Percentiles rank a stretch among this genome's conserved stretches.
These are phyloP conservation scores for Cicer judaicum DNA, from an alignment of 306 rosid genomes.

Conservation along the genomic window DNA sequence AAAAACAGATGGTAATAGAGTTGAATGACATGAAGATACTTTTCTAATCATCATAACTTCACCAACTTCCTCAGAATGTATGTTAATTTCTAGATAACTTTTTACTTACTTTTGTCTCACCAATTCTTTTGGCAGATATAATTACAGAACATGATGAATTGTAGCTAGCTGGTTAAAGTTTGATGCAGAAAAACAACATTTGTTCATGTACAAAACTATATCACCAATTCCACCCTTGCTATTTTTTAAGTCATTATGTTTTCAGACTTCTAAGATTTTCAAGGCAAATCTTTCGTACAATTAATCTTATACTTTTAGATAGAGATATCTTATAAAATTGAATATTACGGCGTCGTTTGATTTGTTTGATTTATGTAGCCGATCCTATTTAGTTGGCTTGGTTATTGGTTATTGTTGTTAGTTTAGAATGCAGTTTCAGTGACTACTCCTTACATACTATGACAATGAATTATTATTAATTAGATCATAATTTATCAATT, in stretches of 20 bases:
- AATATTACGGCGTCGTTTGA: too few species aligned
- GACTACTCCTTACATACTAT: too few species aligned
- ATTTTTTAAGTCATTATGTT: background rate
- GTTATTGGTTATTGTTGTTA: too few species aligned
- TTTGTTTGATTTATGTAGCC: too few species aligned
- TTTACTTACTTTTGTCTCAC: conserved; percentile 24
- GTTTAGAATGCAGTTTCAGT: background rate
- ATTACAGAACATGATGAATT: conserved; percentile 72
- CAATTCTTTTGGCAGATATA: conserved; percentile 57
- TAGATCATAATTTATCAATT: background rate
- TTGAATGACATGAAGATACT: conserved; percentile 7
- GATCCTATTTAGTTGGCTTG: too few species aligned
- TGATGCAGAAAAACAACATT: conserved; percentile 16
- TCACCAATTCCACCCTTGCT: background rate
- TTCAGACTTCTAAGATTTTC: background rate
- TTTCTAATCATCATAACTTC: conserved; percentile 14
- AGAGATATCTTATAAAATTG: too few species aligned
- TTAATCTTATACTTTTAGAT: background rate
- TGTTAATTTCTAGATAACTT: conserved; percentile 3
- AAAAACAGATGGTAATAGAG: background rate
- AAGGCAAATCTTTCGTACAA: background rate
- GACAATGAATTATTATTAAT: background rate
- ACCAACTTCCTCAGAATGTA: conserved; percentile 14
- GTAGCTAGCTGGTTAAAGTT: conserved; percentile 55
- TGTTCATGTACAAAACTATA: background rate